phyloP scores from a whole-genome alignment of 441 rosid species.

The Breynia disticha region DNA sequence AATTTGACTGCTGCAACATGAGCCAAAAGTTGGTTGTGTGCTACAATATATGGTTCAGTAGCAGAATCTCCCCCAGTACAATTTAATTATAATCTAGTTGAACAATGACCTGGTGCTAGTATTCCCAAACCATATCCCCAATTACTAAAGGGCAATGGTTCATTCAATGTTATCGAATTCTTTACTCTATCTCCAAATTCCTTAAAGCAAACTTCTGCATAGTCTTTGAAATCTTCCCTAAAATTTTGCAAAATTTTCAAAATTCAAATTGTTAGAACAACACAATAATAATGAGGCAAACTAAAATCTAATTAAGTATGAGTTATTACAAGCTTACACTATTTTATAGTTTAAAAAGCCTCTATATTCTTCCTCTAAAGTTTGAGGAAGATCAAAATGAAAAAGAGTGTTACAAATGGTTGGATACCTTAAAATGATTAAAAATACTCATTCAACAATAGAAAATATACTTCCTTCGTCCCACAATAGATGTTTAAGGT shows the following conservation, averaged over 20 bases:
- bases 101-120: conserved; percentile 45
- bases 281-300: no score
- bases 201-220: no score
- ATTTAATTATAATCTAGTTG: conserved; percentile 23
- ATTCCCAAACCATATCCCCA: conserved; percentile 30
- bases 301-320: no score
- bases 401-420: conserved; percentile 41
- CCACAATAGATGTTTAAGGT: no score
- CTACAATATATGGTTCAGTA: conserved; percentile 43
- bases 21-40: conserved; percentile 52
- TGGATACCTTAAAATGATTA: conserved; percentile 21
- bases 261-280: no score
- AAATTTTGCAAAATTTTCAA: no score
- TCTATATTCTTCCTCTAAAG: conserved; percentile 42
- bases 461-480: no score
- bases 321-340: conserved; percentile 33
- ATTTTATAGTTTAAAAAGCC: conserved; percentile 35
- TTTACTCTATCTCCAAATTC: no score
- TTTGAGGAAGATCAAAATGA: conserved; percentile 55
- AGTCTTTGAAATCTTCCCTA: no score
- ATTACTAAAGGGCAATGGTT: conserved; percentile 26
- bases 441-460: neutral
- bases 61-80: conserved; percentile 47
- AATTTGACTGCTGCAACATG: conserved; percentile 54
- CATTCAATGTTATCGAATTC: conserved; percentile 68